Conservation (phyloP, 1,284 basidiomycete species). For the Trametes polyzona region DNA sequence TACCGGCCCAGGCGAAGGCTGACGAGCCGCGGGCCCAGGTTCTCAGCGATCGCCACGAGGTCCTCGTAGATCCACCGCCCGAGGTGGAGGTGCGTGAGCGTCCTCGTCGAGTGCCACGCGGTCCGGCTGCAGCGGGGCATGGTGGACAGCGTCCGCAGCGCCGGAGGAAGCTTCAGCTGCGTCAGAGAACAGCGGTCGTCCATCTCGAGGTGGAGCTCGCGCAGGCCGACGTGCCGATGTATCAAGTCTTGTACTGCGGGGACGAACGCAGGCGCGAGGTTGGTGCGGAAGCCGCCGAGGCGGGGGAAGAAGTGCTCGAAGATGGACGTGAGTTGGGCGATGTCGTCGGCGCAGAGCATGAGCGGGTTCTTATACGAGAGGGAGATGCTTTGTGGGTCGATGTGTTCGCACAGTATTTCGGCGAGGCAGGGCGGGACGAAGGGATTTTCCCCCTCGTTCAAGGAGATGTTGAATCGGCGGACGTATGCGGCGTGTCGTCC, state of each 20-base stretch:
- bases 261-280: background rate
- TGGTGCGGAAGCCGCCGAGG: constrained; percentile 1
- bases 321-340: too few relatives aligned
- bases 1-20: constrained; percentile 1
- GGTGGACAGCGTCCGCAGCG: background rate
- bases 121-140: background rate
- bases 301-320: background rate
- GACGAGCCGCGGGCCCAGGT: background rate
- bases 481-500: background rate
- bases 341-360: background rate
- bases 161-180: background rate
- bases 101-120: background rate
- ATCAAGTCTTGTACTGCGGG: background rate
- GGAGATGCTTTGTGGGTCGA: background rate
- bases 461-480: background rate
- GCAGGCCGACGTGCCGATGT: background rate
- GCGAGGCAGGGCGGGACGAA: background rate
- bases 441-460: background rate
- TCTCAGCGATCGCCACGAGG: background rate
- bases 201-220: background rate
- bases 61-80: background rate
- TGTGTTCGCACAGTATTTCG: background rate
- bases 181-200: background rate
- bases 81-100: constrained; percentile 7
- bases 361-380: background rate